Percentiles rank a stretch among this genome's conserved stretches.
These are phyloP conservation scores for Senna siamea DNA, from an alignment of 306 rosid species.

Conservation along the genomic window DNA sequence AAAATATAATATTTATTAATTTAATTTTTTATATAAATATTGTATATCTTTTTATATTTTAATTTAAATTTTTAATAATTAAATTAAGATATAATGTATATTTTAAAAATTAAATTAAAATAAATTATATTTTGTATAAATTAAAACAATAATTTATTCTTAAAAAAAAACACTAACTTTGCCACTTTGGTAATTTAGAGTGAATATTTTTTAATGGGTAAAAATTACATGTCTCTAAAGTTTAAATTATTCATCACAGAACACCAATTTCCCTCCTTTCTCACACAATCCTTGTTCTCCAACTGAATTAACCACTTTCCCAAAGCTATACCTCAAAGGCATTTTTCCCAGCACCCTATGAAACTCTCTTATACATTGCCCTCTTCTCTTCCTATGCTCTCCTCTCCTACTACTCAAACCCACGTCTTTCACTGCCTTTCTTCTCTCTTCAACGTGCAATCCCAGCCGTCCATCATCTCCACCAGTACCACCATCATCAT, in stretches of 20 bases:
- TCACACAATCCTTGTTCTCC: constrained; percentile 77
- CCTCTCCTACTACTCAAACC: constrained; percentile 79
- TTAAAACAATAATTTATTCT: no score
- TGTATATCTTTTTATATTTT: no score
- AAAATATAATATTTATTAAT: no score
- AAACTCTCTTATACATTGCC: constrained; percentile 71
- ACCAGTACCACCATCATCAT: constrained; percentile 42
- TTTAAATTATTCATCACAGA: constrained; percentile 55
- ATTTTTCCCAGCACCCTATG: constrained; percentile 66
- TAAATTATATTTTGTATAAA: no score
- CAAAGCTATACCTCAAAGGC: constrained; percentile 76
- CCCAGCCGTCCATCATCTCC: constrained; percentile 35
- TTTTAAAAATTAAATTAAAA: no score
- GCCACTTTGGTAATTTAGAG: no score
- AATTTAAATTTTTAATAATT: no score
- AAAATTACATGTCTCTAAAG: neutral
- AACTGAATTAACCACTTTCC: constrained; percentile 68
- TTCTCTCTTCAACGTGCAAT: constrained; percentile 42
- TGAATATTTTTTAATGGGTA: neutral
- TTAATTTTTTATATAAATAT: no score
- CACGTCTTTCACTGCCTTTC: constrained; percentile 43
- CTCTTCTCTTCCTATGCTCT: constrained; percentile 81
- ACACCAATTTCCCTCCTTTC: constrained; percentile 63
- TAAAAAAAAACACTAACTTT: no score
- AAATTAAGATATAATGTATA: no score